Conservation (phyloP, 139 green algal species). For the Closterium sp. region DNA sequence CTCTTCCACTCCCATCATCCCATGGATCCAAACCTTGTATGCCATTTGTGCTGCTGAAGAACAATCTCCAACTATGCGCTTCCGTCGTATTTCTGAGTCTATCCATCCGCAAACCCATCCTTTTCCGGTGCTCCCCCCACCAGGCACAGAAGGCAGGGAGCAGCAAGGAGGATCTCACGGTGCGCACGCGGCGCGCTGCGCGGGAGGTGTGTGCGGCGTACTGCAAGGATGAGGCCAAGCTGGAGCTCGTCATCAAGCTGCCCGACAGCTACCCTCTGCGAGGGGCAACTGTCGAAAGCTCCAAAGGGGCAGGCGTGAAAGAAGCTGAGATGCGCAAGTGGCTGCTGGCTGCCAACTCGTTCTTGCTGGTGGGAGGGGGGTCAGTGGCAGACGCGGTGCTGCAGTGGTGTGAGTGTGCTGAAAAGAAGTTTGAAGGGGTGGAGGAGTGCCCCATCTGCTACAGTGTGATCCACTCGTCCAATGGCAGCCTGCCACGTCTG, state of each 20-base stretch:
- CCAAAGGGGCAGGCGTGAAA: conserved; percentile 68
- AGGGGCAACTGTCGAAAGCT: conserved; percentile 62
- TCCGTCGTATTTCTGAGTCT: conserved; percentile 17
- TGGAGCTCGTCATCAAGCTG: conserved; percentile 84
- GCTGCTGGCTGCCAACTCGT: conserved; percentile 84
- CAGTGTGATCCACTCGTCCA: conserved; percentile 78
- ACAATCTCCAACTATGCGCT: not conserved
- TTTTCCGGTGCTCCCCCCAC: not conserved
- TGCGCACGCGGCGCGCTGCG: conserved; percentile 55
- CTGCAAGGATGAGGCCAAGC: conserved; percentile 78
- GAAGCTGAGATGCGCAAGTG: conserved; percentile 87
- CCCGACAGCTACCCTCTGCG: conserved; percentile 75
- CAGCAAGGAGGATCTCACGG: conserved; percentile 60
- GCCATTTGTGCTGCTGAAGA: not conserved
- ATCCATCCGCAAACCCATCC: not conserved
- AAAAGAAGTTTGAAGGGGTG: conserved; percentile 75
- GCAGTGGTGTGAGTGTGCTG: conserved; percentile 81
- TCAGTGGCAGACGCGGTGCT: conserved; percentile 73
- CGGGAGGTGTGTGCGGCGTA: conserved; percentile 76
- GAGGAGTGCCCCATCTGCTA: conserved; percentile 98
- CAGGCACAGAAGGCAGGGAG: not conserved
- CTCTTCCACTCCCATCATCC: not conserved
- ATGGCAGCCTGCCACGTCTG: conserved; percentile 77
- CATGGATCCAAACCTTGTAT: not conserved
- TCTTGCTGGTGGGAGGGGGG: conserved; percentile 79